Base-by-base conservation (phyloP, 176 grass and related monocot species). In the Aegilops umbellulata region DNA sequence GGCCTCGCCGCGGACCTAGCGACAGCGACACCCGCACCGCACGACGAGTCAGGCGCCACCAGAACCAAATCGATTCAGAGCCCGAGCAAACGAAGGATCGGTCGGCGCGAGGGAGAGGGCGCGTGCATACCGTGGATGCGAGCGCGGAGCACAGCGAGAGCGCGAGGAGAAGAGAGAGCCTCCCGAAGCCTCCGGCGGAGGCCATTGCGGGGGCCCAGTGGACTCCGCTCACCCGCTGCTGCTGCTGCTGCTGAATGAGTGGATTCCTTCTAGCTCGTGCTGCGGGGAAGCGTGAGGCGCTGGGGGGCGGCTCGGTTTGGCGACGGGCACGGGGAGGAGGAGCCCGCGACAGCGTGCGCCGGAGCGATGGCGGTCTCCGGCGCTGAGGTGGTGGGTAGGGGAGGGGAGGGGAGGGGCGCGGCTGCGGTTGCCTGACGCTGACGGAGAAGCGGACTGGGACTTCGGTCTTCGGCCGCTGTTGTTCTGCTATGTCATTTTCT, bases 91-190 rank as follows among this genome's bases (percentile, higher is more conserved):
- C 5, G 0, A 38, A 23, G 31, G 12, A 70, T 60, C 19, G 60
- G 13, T 30, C 63, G 23, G 20, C 4, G n/a, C 7, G 41, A 24
- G 41, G 9, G 32, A 69, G 9, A 2, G 32, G 10, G 41, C 16
- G 71, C 41, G 24, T 0, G 4, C 46, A 47, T 76, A 76, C 74
- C 74, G 47, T 31, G 26, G 26, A 76, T 17, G 78, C 7, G 79
- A 92, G 74, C 22, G 32, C 82, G 87, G 41, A 80, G 88, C n/a
- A 72, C 53, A 88, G 62, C 44, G 79, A 46, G 0, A 93, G 31
- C 24, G 85, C 39, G 80, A 38, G 67, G 38, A 85, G 84, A 12
- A 86, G 74, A 0, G 72, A 51, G 44, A 76, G 67, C 35, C 9
- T 66, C 53, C 26, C 20, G 27, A 90, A 73, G 85, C 79, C 17